Percentiles rank a stretch among this genome's conserved stretches.
phyloP scores from a whole-genome alignment of 805 yeast genomes.

The Teunomyces gatunensis region DNA sequence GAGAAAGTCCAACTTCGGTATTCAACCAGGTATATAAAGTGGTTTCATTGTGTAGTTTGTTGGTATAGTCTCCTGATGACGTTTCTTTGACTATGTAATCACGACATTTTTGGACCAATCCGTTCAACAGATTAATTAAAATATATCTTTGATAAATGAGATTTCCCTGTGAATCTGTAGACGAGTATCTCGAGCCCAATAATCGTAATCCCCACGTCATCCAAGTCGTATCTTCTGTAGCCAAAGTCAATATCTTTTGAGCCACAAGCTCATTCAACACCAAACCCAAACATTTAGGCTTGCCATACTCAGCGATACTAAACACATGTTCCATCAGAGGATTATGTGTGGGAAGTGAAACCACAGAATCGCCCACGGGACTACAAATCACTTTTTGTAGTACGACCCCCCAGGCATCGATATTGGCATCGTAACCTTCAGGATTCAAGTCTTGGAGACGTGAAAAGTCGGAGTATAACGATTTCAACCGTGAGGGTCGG shows the following conservation, averaged over 20 bases:
- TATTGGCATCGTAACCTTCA: constrained; percentile 43
- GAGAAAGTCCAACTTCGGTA: constrained; percentile 12
- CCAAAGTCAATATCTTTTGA: constrained; percentile 18
- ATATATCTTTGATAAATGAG: constrained; percentile 24
- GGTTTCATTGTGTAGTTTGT: constrained; percentile 12
- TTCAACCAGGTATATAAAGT: constrained; percentile 11
- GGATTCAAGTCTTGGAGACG: constrained; percentile 32
- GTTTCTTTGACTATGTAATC: constrained; percentile 7
- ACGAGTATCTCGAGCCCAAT: not conserved
- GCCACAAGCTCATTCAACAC: constrained; percentile 26
- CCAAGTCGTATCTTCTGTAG: constrained; percentile 13
- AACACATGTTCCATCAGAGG: constrained; percentile 18
- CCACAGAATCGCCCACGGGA: constrained; percentile 12
- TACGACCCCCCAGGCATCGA: constrained; percentile 35
- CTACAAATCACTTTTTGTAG: constrained; percentile 18
- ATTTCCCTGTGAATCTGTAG: constrained; percentile 9
- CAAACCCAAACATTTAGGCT: constrained; percentile 25
- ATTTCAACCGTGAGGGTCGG: constrained; percentile 27
- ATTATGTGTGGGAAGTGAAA: constrained; percentile 15
- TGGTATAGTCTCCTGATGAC: constrained; percentile 14
- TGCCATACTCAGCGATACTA: constrained; percentile 28
- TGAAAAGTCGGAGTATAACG: constrained; percentile 36
- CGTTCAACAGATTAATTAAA: constrained; percentile 17
- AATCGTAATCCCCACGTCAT: constrained; percentile 12
- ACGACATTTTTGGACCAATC: constrained; percentile 4